Evolutionary conservation across 345 rosid genomes (phyloP), one percentile per base, ranked within the genome.

Genomic region (Anastatica hierochuntica): DNA sequence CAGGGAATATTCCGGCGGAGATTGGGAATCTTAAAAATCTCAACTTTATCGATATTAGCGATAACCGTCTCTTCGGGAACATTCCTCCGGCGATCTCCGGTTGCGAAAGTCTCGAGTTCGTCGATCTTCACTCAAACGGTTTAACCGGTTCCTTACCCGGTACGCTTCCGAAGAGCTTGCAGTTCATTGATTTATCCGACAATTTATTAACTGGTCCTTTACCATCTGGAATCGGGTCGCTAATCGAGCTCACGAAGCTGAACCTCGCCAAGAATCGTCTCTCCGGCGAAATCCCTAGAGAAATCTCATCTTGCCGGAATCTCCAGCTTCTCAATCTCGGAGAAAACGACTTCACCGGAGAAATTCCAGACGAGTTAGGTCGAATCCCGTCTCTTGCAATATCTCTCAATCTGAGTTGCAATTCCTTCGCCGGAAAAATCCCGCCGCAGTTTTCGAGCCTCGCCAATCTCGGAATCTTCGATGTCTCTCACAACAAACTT

Each of bases 331-430:
- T 90, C 11, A 74, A 90, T 43, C 76, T 90, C 17, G 95, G 85
- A 3, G 79, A 76, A 31, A 90, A 90, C 48, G 59, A 46, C 13
- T 76, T 90, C 74, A 80, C 74, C 5, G 96, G 96, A 14, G 79
- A 77, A 19, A 81, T 87, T n/a, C 98, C 98, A 0, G 74, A 72
- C 68, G 95, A 82, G 21, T 18, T 90, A 13, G 96, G 95, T 41
- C 78, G 73, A 39, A 70, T 87, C 66, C 74, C 92, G 12, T 69
- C 85, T 1, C 84, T 90, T 10, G 95, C 83, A 48, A 87, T 90
- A 38, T 72, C 96, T 74, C 79, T 90, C 41, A 90, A 90, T 31
- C 95, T 90, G 21, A 90, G 98, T 79, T 76, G 73, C 56, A 90
- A 84, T 45, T 74, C 66, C 17, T 76, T 90, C 67, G 66, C 78